phyloP scores from a whole-genome alignment of 176 grass and related monocot species.

The Saccharum spontaneum region DNA sequence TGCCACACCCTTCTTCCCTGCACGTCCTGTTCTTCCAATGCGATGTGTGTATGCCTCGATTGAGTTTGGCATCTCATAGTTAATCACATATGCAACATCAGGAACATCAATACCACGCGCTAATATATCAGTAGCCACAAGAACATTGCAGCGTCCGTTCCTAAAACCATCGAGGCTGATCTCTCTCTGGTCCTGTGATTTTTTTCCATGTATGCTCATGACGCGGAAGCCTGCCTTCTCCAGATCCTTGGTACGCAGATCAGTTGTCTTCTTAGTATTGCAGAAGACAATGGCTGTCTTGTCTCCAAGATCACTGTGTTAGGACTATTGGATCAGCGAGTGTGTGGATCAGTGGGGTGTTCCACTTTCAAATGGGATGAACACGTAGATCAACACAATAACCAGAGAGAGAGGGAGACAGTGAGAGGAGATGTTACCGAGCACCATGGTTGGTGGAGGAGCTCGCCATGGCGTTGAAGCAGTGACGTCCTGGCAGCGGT shows the following conservation, averaged over 20 bases:
- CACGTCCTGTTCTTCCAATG: slow-evolving; percentile 90
- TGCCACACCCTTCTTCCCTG: slow-evolving; percentile 84
- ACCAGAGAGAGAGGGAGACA: too few relatives aligned
- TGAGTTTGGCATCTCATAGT: slow-evolving; percentile 82
- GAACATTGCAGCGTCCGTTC: slow-evolving; percentile 90
- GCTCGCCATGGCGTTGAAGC: too few relatives aligned
- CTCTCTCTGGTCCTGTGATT: slow-evolving; percentile 94
- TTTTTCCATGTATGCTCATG: slow-evolving; percentile 81
- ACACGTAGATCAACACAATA: too few relatives aligned
- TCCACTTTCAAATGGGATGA: too few relatives aligned
- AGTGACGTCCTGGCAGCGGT: too few relatives aligned
- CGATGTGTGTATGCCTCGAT: slow-evolving; percentile 91
- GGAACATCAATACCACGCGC: slow-evolving; percentile 98
- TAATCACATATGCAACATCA: slow-evolving; percentile 95
- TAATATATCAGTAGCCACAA: slow-evolving; percentile 90
- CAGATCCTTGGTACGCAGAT: slow-evolving; percentile 76
- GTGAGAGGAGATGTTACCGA: too few relatives aligned
- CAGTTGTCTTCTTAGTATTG: slow-evolving; percentile 89
- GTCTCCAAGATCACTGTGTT: slow-evolving; percentile 59
- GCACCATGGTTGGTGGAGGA: too few relatives aligned
- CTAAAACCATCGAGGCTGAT: slow-evolving; percentile 93
- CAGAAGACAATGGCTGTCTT: slow-evolving; percentile 94
- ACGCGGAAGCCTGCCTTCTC: slow-evolving; percentile 83
- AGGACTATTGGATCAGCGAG: too few relatives aligned
- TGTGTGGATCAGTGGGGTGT: too few relatives aligned